Conservation (phyloP, 2,329 filamentous ascomycete species). For the Exophiala sp. region DNA sequence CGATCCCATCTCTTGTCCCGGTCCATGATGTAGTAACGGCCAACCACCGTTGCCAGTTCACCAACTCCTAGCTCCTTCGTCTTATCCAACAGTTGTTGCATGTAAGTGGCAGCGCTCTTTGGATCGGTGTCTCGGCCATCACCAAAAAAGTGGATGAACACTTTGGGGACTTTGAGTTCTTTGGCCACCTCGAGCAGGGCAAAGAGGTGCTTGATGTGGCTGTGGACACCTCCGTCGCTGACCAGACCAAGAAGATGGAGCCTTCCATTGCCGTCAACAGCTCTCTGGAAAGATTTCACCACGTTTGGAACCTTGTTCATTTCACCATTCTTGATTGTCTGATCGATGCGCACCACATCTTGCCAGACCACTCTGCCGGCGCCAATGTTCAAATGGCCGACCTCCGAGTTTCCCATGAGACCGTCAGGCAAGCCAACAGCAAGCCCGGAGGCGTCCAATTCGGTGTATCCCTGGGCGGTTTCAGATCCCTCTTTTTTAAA, state of each 20-base stretch:
- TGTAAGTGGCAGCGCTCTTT: conserved; percentile 81
- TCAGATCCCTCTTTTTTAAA: conserved; percentile 63
- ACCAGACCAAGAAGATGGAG: conserved; percentile 88
- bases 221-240: conserved; percentile 93
- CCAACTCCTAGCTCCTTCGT: conserved; percentile 79
- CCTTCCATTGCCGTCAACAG: conserved; percentile 82
- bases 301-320: conserved; percentile 71
- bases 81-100: conserved; percentile 76
- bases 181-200: conserved; percentile 85
- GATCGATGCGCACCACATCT: conserved; percentile 93
- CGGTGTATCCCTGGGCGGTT: conserved; percentile 75
- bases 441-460: conserved; percentile 91
- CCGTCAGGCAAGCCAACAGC: conserved; percentile 94
- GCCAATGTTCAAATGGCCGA: conserved; percentile 97
- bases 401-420: conserved; percentile 98
- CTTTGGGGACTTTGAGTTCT: conserved; percentile 75
- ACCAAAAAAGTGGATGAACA: conserved; percentile 98
- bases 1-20: conserved; percentile 99
- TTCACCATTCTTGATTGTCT: conserved; percentile 79
- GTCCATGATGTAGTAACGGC: conserved; percentile 98
- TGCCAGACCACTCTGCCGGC: conserved; percentile 98
- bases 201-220: conserved; percentile 90
- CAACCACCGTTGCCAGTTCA: conserved; percentile 86
- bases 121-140: conserved; percentile 97
- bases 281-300: conserved; percentile 67